phyloP scores from a whole-genome alignment of 2,329 filamentous ascomycete genomes.

The Botrytis porri region DNA sequence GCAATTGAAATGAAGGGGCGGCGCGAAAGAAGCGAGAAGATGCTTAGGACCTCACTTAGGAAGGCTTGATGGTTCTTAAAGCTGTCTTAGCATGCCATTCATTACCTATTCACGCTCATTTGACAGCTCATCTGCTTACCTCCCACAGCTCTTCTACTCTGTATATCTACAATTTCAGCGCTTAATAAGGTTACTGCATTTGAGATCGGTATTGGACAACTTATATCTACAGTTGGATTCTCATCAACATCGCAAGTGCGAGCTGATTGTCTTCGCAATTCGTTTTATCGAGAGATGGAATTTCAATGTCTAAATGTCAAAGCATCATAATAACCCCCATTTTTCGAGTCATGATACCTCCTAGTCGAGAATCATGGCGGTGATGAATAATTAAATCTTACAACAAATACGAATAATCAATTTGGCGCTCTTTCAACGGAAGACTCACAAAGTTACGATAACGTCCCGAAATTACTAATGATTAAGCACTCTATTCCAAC shows the following conservation, averaged over 20 bases:
- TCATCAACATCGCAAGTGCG: background rate
- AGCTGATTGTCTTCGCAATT: background rate
- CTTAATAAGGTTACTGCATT: background rate
- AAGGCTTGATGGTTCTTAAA: background rate
- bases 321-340: background rate
- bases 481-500: background rate
- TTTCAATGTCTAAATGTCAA: background rate
- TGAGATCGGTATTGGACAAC: background rate
- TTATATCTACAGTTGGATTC: background rate
- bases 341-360: background rate
- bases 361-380: background rate
- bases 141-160: background rate
- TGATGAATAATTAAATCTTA: background rate
- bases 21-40: slow-evolving; percentile 7
- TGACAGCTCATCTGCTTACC: slow-evolving; percentile 4
- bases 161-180: background rate
- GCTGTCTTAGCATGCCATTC: background rate
- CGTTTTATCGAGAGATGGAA: background rate
- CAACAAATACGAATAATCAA: background rate
- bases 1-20: background rate
- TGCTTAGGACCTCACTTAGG: background rate
- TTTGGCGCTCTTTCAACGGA: too few relatives aligned
- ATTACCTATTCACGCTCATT: background rate
- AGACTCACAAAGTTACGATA: background rate
- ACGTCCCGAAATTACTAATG: background rate